These are phyloP conservation scores for Dendrocalamus latiflorus DNA, from an alignment of 202 grass and related monocot genomes.

Conservation along the genomic window DNA sequence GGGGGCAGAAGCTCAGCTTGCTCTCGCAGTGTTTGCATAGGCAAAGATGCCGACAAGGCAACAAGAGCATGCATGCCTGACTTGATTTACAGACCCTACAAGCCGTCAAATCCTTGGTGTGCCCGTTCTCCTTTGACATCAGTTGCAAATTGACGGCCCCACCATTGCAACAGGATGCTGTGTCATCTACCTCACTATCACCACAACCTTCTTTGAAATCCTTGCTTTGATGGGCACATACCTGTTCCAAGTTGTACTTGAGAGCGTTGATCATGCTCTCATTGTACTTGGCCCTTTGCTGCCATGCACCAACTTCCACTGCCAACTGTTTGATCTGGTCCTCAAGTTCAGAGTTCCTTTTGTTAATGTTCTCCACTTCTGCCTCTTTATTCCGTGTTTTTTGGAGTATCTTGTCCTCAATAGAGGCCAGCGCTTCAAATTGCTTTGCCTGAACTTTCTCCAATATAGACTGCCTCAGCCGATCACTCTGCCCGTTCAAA, in stretches of 20 bases:
- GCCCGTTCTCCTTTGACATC: slow-evolving; percentile 48
- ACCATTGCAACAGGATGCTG: slow-evolving; percentile 80
- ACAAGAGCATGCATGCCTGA: slow-evolving; percentile 82
- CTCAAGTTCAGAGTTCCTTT: slow-evolving; percentile 81
- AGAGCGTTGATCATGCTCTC: slow-evolving; percentile 94
- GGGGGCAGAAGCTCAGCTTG: slow-evolving; percentile 84
- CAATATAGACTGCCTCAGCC: slow-evolving; percentile 78
- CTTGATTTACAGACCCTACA: slow-evolving; percentile 85
- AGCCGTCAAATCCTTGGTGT: slow-evolving; percentile 44
- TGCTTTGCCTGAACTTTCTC: slow-evolving; percentile 93
- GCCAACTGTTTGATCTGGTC: slow-evolving; percentile 87
- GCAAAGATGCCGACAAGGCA: slow-evolving; percentile 95
- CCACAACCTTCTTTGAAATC: slow-evolving; percentile 97
- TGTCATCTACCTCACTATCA: slow-evolving; percentile 93
- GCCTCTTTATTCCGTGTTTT: slow-evolving; percentile 87
- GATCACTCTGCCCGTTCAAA: slow-evolving; percentile 62
- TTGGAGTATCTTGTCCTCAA: slow-evolving; percentile 82
- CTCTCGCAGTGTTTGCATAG: slow-evolving; percentile 92
- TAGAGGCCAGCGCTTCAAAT: slow-evolving; percentile 69
- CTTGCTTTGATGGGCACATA: slow-evolving; percentile 89
- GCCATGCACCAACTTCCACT: slow-evolving; percentile 79
- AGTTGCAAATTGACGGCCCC: slow-evolving; percentile 57
- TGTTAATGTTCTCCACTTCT: slow-evolving; percentile 78
- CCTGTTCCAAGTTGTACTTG: slow-evolving; percentile 90
- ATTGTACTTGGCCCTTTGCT: slow-evolving; percentile 91